These are phyloP conservation scores for Lactarius sp. DNA, from an alignment of 768 basidiomycete species.

Conservation along the genomic window DNA sequence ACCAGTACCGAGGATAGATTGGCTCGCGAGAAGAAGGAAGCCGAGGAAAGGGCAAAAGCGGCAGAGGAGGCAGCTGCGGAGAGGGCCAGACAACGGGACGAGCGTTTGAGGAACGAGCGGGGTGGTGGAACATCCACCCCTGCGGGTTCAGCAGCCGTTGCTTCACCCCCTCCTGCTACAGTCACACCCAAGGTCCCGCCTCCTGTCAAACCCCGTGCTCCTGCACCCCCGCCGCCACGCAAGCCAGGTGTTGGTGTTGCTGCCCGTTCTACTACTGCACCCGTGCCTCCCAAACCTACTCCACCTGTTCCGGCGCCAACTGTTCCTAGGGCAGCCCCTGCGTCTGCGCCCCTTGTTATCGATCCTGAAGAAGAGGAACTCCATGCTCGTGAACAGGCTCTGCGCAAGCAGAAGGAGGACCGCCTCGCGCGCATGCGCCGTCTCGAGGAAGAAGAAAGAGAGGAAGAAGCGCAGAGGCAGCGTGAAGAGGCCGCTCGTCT, in stretches of 20 bases:
- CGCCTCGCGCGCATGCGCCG: conserved; percentile 62
- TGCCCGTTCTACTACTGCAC: conserved; percentile 29
- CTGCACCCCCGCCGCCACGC: conserved; percentile 39
- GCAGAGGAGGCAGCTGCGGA: conserved; percentile 83
- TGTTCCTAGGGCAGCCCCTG: conserved; percentile 35
- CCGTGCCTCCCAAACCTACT: conserved; percentile 35
- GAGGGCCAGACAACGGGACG: conserved; percentile 64
- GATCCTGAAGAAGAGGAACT: conserved; percentile 78
- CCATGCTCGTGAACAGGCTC: conserved; percentile 59
- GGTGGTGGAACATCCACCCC: conserved; percentile 45
- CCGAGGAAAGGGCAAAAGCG: conserved; percentile 72
- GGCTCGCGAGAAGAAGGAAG: conserved; percentile 82
- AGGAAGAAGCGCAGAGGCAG: conserved; percentile 47
- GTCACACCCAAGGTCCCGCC: conserved; percentile 38
- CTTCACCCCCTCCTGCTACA: conserved; percentile 29
- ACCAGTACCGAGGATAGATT: conserved; percentile 80
- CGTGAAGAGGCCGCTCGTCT: conserved; percentile 31
- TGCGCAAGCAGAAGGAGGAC: conserved; percentile 72
- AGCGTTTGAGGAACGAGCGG: conserved; percentile 72
- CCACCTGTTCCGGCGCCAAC: conserved; percentile 30
- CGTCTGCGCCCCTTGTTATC: conserved; percentile 41
- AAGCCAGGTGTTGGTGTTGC: conserved; percentile 28
- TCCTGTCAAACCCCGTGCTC: conserved; percentile 31
- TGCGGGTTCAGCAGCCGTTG: conserved; percentile 32
- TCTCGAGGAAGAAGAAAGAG: conserved; percentile 59